Percentiles rank a stretch among this genome's conserved stretches.
phyloP scores from a whole-genome alignment of 192 early-diverging fungal genomes.

The Backusella liffmaniae region DNA sequence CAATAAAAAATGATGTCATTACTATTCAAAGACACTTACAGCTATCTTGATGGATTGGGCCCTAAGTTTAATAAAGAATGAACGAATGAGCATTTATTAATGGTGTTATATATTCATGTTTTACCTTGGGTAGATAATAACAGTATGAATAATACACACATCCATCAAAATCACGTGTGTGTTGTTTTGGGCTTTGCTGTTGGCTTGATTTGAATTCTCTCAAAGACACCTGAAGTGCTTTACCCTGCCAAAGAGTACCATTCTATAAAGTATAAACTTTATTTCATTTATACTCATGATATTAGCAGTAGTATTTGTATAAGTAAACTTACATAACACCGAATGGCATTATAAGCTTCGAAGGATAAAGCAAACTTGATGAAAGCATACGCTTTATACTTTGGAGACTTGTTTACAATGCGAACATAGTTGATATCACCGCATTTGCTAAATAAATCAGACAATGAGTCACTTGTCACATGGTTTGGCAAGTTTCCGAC shows the following conservation, averaged over 20 bases:
- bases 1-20: background rate
- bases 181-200: background rate
- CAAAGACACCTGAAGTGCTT: background rate
- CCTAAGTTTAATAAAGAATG: background rate
- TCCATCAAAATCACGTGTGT: background rate
- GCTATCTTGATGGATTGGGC: background rate
- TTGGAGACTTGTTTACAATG: constrained; percentile 37
- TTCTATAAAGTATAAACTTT: background rate
- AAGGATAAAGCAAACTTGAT: constrained; percentile 54
- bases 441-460: constrained; percentile 51
- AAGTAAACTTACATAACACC: constrained; percentile 41
- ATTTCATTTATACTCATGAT: background rate
- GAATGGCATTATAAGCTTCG: constrained; percentile 49
- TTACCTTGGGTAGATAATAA: background rate
- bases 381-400: constrained; percentile 62
- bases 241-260: background rate
- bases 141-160: background rate
- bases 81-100: background rate
- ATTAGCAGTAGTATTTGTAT: background rate
- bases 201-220: background rate
- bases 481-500: constrained; percentile 57
- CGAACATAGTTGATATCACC: constrained; percentile 52
- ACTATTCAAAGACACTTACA: background rate
- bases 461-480: constrained; percentile 46
- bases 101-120: background rate